These are phyloP conservation scores for Paraconiothyrium brasiliense DNA, from an alignment of 2,329 filamentous ascomycete genomes.

Conservation along the genomic window DNA sequence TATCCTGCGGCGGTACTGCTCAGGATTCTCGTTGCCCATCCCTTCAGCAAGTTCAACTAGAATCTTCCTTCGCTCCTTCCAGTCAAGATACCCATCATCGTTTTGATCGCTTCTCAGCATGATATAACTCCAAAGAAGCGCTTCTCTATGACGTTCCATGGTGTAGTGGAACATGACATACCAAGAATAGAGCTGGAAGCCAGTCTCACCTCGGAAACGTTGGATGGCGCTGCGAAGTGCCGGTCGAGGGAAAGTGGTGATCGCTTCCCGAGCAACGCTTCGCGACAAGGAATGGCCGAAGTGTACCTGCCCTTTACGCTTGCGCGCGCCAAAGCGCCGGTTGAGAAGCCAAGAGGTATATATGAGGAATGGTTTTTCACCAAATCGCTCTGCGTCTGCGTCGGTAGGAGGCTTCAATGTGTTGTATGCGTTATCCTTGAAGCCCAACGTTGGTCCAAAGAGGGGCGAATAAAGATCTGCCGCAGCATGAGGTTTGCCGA, in stretches of 20 bases:
- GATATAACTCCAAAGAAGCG: constrained; percentile 56
- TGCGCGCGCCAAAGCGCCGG: constrained; percentile 56
- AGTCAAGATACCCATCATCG: constrained; percentile 53
- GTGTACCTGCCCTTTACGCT: constrained; percentile 55
- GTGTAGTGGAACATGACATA: constrained; percentile 56
- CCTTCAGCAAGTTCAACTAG: constrained; percentile 51
- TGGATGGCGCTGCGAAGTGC: constrained; percentile 53
- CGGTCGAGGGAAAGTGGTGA: constrained; percentile 54
- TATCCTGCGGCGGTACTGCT: constrained; percentile 48
- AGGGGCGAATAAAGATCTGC: constrained; percentile 57
- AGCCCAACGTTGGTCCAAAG: constrained; percentile 55
- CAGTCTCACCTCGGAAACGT: constrained; percentile 55
- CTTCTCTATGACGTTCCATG: constrained; percentile 56
- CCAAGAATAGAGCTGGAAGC: constrained; percentile 57
- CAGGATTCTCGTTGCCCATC: constrained; percentile 44
- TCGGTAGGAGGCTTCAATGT: constrained; percentile 47
- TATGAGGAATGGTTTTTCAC: constrained; percentile 57
- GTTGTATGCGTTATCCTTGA: constrained; percentile 56
- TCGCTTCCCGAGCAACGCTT: constrained; percentile 52
- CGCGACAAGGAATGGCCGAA: constrained; percentile 56
- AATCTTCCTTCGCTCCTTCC: constrained; percentile 51
- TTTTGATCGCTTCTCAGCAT: constrained; percentile 52
- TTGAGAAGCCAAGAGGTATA: constrained; percentile 58
- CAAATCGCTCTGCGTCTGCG: constrained; percentile 48
- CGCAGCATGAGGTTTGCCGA: constrained; percentile 54